Percentiles rank a stretch among this genome's conserved stretches.
Conservation (phyloP, 2,329 filamentous ascomycete species). For the Bipolaris sorokiniana region DNA sequence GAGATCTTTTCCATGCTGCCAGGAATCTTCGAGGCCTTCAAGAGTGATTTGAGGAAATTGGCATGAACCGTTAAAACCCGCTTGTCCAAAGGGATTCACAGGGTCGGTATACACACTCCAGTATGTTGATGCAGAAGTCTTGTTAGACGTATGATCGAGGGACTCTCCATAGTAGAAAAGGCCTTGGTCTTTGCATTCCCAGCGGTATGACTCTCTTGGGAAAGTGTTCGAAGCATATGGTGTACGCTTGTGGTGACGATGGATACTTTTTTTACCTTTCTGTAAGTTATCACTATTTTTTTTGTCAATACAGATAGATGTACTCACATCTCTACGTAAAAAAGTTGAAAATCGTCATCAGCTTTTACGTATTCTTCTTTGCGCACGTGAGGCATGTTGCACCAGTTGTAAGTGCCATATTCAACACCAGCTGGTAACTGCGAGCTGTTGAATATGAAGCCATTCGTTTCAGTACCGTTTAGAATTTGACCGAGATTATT, state of each 20-base stretch:
- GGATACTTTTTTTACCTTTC: constrained; percentile 55
- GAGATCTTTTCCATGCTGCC: constrained; percentile 76
- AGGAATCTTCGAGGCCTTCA: constrained; percentile 74
- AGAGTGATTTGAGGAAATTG: constrained; percentile 82
- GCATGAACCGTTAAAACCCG: constrained; percentile 75
- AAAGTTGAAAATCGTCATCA: constrained; percentile 64
- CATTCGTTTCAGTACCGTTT: constrained; percentile 67
- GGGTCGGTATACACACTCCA: constrained; percentile 68
- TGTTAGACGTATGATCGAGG: constrained; percentile 52
- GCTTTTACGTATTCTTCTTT: constrained; percentile 66
- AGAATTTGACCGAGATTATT: constrained; percentile 68
- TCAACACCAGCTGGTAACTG: constrained; percentile 57
- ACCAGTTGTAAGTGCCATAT: constrained; percentile 77
- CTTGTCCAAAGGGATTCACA: constrained; percentile 69
- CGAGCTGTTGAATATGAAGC: constrained; percentile 76
- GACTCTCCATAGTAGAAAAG: constrained; percentile 73
- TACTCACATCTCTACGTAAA: constrained; percentile 75
- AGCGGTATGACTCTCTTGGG: constrained; percentile 72
- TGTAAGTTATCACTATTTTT: neutral
- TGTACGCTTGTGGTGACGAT: constrained; percentile 84
- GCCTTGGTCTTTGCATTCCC: constrained; percentile 73
- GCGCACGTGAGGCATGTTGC: constrained; percentile 87
- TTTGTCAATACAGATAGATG: neutral
- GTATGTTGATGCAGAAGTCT: constrained; percentile 63
- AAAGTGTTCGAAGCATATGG: constrained; percentile 81